Evolutionary conservation across 2,329 filamentous ascomycete species (phyloP), one percentile per base, ranked within the genome.

Genomic region (Hypoxylon sp.): DNA sequence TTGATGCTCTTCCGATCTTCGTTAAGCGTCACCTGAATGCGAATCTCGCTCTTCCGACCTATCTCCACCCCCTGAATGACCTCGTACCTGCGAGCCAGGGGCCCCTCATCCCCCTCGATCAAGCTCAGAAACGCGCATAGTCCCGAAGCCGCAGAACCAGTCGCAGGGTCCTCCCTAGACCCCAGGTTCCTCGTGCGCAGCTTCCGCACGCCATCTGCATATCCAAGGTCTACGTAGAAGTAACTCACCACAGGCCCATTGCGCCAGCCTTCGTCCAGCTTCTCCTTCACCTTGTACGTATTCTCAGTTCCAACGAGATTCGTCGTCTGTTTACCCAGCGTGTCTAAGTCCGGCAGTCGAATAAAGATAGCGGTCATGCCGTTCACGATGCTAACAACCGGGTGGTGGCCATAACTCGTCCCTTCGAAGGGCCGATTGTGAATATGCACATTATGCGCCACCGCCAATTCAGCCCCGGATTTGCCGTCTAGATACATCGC

Each of bases 311-410:
- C 72, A 17, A 79, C 73, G 25, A 73, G 73, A 50, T 78, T 76
- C 3, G 72, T 73, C 25, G 79, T 72, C 11, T 82, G 79, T 25
- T 78, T 71, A 3, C 80, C 83, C 11, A 94, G 82, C 2, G 85
- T 83, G 38, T 87, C 87, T 6, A 92, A 78, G 60, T 82, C 83
- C 0, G 86, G 82, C 17, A 94, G 81, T 72, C 87, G 81, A 13
- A 90, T 81, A 43, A 92, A 84, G 25, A 88, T 79, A 77, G 92
- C 93, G 0, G 87, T 87, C 89, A 94, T 90, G 49, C 91, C 91
- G 51, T 88, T 87, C 43, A 93, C 90, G 51, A 93, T 88, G 68
- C 86, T 88, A 57, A 88, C 83, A 28, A 87, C 72, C 13, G 85
- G 83, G 17, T 83, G 80, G n/a, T 75, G 48, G 43, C 75, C 68